Evolutionary conservation across 306 rosid genomes (phyloP).

Genomic region (Dalbergia oliveri): DNA sequence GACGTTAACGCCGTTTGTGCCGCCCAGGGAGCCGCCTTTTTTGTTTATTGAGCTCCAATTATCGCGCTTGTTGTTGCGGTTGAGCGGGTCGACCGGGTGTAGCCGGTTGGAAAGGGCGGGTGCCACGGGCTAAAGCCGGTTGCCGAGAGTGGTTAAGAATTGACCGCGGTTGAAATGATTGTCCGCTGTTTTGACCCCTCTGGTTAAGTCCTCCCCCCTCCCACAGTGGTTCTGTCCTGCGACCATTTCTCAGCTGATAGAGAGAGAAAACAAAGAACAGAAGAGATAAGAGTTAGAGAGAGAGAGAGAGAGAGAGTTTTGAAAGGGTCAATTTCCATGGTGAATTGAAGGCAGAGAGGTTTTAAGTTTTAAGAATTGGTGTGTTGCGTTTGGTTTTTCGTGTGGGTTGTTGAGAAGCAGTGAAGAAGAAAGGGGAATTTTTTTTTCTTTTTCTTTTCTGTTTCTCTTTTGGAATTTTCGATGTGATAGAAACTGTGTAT

Average conservation of each 20-base stretch:
- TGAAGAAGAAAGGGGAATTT: not conserved
- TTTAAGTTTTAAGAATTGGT: constrained; percentile 36
- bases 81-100: constrained; percentile 46
- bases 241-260: constrained; percentile 49
- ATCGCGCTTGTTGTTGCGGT: constrained; percentile 49
- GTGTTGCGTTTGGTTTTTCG: constrained; percentile 10
- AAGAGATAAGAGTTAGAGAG: constrained; percentile 28
- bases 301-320: not conserved
- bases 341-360: not conserved
- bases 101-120: constrained; percentile 34
- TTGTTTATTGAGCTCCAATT: constrained; percentile 18
- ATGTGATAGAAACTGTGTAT: constrained; percentile 14
- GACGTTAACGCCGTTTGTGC: constrained; percentile 25
- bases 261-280: not conserved
- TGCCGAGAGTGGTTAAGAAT: constrained; percentile 43
- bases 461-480: not conserved
- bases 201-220: constrained; percentile 59
- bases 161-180: constrained; percentile 71
- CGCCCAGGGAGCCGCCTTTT: constrained; percentile 47
- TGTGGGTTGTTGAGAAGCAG: not conserved
- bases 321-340: constrained; percentile 29
- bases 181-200: constrained; percentile 66
- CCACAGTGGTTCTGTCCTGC: constrained; percentile 52
- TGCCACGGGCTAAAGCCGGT: constrained; percentile 58
- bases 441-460: no score